Evolutionary conservation across 108 stramenopile species (phyloP), one percentile per base, ranked within the genome.

Genomic region (Fistulifera pelliculosa): DNA sequence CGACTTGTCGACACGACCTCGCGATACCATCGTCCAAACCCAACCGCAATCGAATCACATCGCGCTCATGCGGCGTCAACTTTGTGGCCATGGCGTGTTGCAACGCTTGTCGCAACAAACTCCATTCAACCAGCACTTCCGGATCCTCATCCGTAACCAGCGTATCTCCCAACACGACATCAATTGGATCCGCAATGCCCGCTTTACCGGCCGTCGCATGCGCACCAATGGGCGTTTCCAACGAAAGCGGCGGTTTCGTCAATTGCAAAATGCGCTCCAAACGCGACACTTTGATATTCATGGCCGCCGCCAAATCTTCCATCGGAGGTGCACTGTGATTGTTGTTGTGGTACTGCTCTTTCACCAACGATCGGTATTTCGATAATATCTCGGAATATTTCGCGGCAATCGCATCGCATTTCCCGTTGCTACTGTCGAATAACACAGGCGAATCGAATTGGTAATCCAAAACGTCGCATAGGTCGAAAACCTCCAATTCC

Each of bases 401-500:
- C 21, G 56, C 0, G 88, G 88, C 0, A 86, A 71, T 23, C 69
- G 64, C 44, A 90, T 53, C 51, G 80, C 31, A 8, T 35, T 69
- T 13, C 76, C 76, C 0, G 76, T 83, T 1, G 75, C 64, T 2
- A 80, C 76, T 10, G 52, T 27, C 42, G 84, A 72, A 54, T 82
- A 83, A 51, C 77, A 77, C 0, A 65, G 43, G 12, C 88, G 73
- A 0, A 90, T 70, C 25, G 76, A 81, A 47, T 70, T 75, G 7
- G 79, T 82, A 27, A 94, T 69, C 86, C 88, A 94, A 52, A 74
- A 72, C 0, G 93, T 90, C 4, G 93, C 83, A 58, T 94, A 94
- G 13, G 93, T 94, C 19, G 66, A 62, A 49, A 94, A 94, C 26
- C 76, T 60, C 24, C 81, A 59, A 8, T 80, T 81, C 18, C 79